Evolutionary conservation across 176 grass and related monocot species (phyloP), one percentile per base, ranked within the genome.

Genomic region (Pharus latifolius): DNA sequence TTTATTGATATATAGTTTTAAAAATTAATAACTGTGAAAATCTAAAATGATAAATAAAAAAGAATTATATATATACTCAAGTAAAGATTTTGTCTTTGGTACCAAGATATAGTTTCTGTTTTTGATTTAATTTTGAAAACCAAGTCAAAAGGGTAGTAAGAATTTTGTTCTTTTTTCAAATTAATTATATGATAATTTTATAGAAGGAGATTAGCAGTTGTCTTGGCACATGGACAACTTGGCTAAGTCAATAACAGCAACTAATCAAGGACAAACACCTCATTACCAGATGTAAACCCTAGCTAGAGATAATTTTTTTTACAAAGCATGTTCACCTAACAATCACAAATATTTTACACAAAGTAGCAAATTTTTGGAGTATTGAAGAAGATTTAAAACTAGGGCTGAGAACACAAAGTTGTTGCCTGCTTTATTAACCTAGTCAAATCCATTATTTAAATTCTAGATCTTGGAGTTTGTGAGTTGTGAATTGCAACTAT

Each of bases 131-230:
- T n/a, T n/a, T n/a, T n/a, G n/a, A n/a, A n/a, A n/a, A n/a, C n/a
- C n/a, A n/a, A n/a, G n/a, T n/a, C n/a, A n/a, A n/a, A n/a, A n/a
- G n/a, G n/a, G n/a, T n/a, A n/a, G n/a, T n/a, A n/a, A n/a, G n/a
- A n/a, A n/a, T n/a, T n/a, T n/a, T n/a, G n/a, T n/a, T n/a, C n/a
- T n/a, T n/a, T 25, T 72, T 67, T 73, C 53, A 22, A 75, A 33
- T 48, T 35, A 7, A 67, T 27, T 48, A 61, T 29, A 66, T 22
- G 32, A 28, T 33, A 44, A 24, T 22, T 52, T 74, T 85, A 33
- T n/a, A 45, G 25, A 73, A 29, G 78, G 38, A 74, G 54, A 68
- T 51, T 22, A 30, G 52, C 60, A 62, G 82, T 74, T 84, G 75
- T 79, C 75, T 79, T 27, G 19, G 20, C 82, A 68, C 54, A 79